These are phyloP conservation scores for Heliosperma pusillum DNA, from an alignment of 148 eudicot species.

Conservation along the genomic window DNA sequence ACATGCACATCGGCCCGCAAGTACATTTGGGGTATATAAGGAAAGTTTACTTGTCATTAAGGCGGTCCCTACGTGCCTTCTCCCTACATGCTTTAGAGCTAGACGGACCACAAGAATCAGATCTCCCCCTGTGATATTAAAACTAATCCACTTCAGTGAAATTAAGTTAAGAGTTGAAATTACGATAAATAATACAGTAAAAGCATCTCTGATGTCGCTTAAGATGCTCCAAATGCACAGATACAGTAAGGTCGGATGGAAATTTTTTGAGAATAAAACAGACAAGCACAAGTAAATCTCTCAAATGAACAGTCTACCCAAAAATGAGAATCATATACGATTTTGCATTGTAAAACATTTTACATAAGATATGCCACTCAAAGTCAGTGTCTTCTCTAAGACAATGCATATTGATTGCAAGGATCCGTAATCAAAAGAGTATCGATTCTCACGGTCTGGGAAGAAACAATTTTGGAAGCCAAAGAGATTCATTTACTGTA, in stretches of 20 bases:
- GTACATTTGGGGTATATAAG: background rate
- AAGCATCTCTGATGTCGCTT: background rate
- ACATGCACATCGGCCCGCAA: background rate
- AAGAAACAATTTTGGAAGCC: background rate
- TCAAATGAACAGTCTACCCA: background rate
- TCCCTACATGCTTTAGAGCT: conserved; percentile 81
- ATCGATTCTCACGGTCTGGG: conserved; percentile 7
- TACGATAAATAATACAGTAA: background rate
- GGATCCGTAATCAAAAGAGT: background rate
- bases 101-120: conserved; percentile 65
- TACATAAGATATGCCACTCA: background rate
- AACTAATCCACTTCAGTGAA: background rate
- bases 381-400: background rate
- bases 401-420: background rate
- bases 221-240: conserved; percentile 10
- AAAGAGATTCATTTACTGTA: background rate
- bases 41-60: conserved; percentile 59
- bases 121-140: conserved; percentile 49
- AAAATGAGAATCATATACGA: conserved; percentile 1
- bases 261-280: no score
- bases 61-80: conserved; percentile 71
- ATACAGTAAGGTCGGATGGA: background rate
- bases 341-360: background rate
- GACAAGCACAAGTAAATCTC: background rate
- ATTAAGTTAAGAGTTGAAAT: background rate